These are phyloP conservation scores for Phytophthora idaei DNA, from an alignment of 352 stramenopile species.

Conservation along the genomic window DNA sequence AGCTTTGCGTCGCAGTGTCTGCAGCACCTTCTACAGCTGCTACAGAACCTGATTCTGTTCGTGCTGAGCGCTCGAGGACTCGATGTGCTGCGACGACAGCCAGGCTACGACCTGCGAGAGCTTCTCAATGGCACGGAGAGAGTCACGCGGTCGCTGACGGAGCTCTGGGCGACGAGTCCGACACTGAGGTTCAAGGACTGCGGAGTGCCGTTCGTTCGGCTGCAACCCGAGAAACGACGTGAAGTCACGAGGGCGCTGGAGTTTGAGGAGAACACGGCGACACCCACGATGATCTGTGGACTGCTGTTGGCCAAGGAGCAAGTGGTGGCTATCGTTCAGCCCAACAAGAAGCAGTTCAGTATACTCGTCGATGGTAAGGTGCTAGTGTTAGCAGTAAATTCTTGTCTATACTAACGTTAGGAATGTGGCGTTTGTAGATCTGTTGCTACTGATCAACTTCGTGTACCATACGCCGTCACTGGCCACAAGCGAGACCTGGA, in stretches of 20 bases:
- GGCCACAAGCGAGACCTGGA: slow-evolving; percentile 71
- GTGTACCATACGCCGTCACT: slow-evolving; percentile 75
- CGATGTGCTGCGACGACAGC: slow-evolving; percentile 61
- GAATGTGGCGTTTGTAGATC: slow-evolving; percentile 37
- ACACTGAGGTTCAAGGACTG: slow-evolving; percentile 49
- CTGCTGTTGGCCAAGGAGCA: slow-evolving; percentile 52
- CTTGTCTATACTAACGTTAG: not conserved
- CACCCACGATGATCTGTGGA: slow-evolving; percentile 62
- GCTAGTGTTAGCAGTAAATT: no score
- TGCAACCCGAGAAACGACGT: slow-evolving; percentile 45
- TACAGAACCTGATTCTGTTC: slow-evolving; percentile 68
- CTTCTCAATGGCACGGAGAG: slow-evolving; percentile 67
- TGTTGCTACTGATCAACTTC: slow-evolving; percentile 73
- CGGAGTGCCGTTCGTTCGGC: slow-evolving; percentile 56
- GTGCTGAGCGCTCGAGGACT: slow-evolving; percentile 65
- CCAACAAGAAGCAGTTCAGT: slow-evolving; percentile 66
- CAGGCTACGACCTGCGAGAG: slow-evolving; percentile 75
- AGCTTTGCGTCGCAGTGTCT: slow-evolving; percentile 44
- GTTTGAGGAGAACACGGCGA: slow-evolving; percentile 33
- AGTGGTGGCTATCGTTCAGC: slow-evolving; percentile 64
- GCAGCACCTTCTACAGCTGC: slow-evolving; percentile 48
- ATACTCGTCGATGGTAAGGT: slow-evolving; percentile 64
- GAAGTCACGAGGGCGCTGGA: slow-evolving; percentile 57
- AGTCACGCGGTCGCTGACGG: slow-evolving; percentile 47
- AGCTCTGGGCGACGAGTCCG: slow-evolving; percentile 46